A percentile compares a stretch with the other conserved stretches of the same genome.
phyloP scores from a whole-genome alignment of 495 filamentous ascomycete species.

The Annulohypoxylon bovei region DNA sequence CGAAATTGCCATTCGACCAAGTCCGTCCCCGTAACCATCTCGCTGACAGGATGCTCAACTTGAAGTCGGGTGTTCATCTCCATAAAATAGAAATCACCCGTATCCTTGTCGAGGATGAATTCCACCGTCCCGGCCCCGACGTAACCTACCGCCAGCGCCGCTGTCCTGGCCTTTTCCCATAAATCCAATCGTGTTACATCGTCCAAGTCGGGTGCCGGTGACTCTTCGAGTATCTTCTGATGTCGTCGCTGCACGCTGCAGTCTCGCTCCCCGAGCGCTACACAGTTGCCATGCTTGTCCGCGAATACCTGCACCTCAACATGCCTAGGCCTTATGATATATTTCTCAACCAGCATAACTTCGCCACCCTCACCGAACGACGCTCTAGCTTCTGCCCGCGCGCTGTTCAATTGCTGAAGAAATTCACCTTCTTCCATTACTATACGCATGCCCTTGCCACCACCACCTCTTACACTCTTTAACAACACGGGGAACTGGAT shows the following conservation, averaged over 20 bases:
- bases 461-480: slow-evolving; percentile 96
- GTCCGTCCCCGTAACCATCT: slow-evolving; percentile 95
- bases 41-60: slow-evolving; percentile 97
- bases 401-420: slow-evolving; percentile 80
- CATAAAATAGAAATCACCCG: slow-evolving; percentile 97
- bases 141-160: slow-evolving; percentile 91
- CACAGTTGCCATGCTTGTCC: slow-evolving; percentile 85
- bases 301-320: slow-evolving; percentile 99
- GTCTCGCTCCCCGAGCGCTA: slow-evolving; percentile 85
- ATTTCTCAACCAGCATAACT: slow-evolving; percentile 96
- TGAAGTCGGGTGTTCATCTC: slow-evolving; percentile 99
- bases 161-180: slow-evolving; percentile 91
- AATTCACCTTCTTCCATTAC: slow-evolving; percentile 79
- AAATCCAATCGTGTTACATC: slow-evolving; percentile 83
- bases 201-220: slow-evolving; percentile 86
- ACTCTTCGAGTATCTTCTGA: slow-evolving; percentile 98
- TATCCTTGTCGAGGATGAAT: slow-evolving; percentile 98
- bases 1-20: slow-evolving; percentile 96
- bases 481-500: slow-evolving; percentile 93
- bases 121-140: slow-evolving; percentile 97
- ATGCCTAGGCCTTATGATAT: slow-evolving; percentile 91
- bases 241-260: slow-evolving; percentile 90
- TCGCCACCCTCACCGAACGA: slow-evolving; percentile 89
- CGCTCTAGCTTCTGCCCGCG: slow-evolving; percentile 87
- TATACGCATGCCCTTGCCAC: slow-evolving; percentile 99